Conservation (phyloP, 2,329 filamentous ascomycete species). For the Shiraia bambusicola region DNA sequence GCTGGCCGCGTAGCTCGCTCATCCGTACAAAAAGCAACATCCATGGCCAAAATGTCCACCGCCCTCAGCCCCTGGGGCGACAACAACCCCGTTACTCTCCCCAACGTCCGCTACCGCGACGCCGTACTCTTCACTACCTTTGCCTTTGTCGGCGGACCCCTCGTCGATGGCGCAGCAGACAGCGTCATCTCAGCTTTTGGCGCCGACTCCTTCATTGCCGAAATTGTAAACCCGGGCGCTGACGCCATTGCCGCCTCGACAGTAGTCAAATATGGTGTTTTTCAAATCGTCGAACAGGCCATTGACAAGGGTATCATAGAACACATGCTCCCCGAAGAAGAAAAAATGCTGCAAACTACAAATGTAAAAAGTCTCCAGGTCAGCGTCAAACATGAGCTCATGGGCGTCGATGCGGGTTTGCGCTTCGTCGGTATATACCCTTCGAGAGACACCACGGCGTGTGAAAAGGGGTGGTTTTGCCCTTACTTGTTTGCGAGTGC, state of each 20-base stretch:
- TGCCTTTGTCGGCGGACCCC: slow-evolving; percentile 38
- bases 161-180: slow-evolving; percentile 35
- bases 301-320: slow-evolving; percentile 44
- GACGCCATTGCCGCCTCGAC: slow-evolving; percentile 30
- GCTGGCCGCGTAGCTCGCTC: slow-evolving; percentile 40
- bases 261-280: slow-evolving; percentile 38
- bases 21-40: slow-evolving; percentile 36
- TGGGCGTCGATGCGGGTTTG: slow-evolving; percentile 45
- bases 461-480: slow-evolving; percentile 44
- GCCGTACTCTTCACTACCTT: slow-evolving; percentile 43
- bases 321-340: slow-evolving; percentile 43
- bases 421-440: slow-evolving; percentile 33
- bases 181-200: slow-evolving; percentile 35
- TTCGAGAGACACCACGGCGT: slow-evolving; percentile 22
- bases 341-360: slow-evolving; percentile 42
- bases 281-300: slow-evolving; percentile 45
- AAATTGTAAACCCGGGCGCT: slow-evolving; percentile 36
- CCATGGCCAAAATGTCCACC: slow-evolving; percentile 37
- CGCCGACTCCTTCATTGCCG: slow-evolving; percentile 38
- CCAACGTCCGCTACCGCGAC: slow-evolving; percentile 44
- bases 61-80: slow-evolving; percentile 42
- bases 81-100: slow-evolving; percentile 44
- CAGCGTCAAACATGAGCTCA: slow-evolving; percentile 44
- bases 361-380: slow-evolving; percentile 42
- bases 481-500: slow-evolving; percentile 42